phyloP scores from a whole-genome alignment of 169 alveolate genomes.

The Cyclospora cayetanensis region DNA sequence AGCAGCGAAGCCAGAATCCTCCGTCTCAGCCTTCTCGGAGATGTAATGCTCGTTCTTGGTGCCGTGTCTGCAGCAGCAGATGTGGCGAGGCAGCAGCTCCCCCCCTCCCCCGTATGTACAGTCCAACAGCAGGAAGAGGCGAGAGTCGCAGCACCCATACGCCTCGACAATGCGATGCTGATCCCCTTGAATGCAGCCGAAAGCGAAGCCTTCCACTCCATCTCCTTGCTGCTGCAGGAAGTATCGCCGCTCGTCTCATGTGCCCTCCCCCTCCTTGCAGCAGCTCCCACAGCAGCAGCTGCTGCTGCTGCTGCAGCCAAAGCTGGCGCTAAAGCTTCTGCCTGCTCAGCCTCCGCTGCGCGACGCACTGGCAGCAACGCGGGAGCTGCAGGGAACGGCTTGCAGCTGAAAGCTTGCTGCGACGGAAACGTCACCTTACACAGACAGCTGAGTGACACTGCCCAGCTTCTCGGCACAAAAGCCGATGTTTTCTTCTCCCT shows the following conservation, averaged over 20 bases:
- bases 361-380: background rate
- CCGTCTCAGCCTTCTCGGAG: slow-evolving; percentile 62
- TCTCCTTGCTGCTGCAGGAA: slow-evolving; percentile 40
- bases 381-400: background rate
- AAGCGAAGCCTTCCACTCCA: background rate
- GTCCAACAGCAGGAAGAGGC: slow-evolving; percentile 25
- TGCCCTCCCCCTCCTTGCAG: slow-evolving; percentile 9
- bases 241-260: slow-evolving; percentile 16
- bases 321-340: background rate
- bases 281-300: background rate
- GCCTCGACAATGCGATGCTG: too few relatives aligned
- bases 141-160: background rate
- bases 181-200: slow-evolving; percentile 19
- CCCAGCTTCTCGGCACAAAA: background rate
- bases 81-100: slow-evolving; percentile 40
- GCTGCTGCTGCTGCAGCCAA: slow-evolving; percentile 24
- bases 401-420: slow-evolving; percentile 36
- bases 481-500: slow-evolving; percentile 1
- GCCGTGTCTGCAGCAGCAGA: slow-evolving; percentile 61
- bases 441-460: background rate
- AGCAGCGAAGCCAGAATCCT: slow-evolving; percentile 52
- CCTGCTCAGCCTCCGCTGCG: too few relatives aligned
- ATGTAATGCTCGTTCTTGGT: slow-evolving; percentile 36
- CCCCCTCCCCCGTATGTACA: too few relatives aligned
- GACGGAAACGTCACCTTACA: slow-evolving; percentile 6